A percentile compares a stretch with the other conserved stretches of the same genome.
phyloP scores from a whole-genome alignment of 2,329 filamentous ascomycete species.

The Ilyonectria sp. region DNA sequence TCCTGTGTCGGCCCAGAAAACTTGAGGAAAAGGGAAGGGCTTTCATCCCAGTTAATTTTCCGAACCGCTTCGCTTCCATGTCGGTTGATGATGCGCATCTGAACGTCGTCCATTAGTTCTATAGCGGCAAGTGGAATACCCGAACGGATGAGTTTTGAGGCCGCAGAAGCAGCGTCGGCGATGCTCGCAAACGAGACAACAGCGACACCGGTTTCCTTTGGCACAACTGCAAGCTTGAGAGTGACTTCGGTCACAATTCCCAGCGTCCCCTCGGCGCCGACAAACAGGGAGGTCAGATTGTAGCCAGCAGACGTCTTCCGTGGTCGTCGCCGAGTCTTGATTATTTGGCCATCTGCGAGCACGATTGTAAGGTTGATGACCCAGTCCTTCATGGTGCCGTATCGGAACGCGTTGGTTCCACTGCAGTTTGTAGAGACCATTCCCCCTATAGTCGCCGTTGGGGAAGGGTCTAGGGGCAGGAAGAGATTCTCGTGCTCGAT shows the following conservation, averaged over 20 bases:
- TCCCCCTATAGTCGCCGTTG: slow-evolving; percentile 87
- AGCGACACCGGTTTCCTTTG: slow-evolving; percentile 78
- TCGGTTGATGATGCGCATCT: slow-evolving; percentile 74
- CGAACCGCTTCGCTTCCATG: slow-evolving; percentile 65
- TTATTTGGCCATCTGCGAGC: slow-evolving; percentile 83
- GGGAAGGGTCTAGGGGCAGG: slow-evolving; percentile 88
- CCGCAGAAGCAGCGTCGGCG: slow-evolving; percentile 78
- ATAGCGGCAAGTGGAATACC: slow-evolving; percentile 84
- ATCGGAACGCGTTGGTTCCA: slow-evolving; percentile 87
- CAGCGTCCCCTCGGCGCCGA: slow-evolving; percentile 86
- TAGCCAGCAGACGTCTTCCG: slow-evolving; percentile 86
- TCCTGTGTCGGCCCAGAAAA: slow-evolving; percentile 65
- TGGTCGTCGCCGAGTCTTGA: slow-evolving; percentile 84
- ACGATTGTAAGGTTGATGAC: slow-evolving; percentile 86
- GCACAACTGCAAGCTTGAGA: slow-evolving; percentile 81
- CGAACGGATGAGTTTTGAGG: slow-evolving; percentile 78
- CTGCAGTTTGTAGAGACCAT: slow-evolving; percentile 78
- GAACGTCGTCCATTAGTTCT: slow-evolving; percentile 85
- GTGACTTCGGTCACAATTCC: slow-evolving; percentile 87
- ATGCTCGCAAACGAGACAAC: slow-evolving; percentile 67
- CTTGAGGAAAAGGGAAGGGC: slow-evolving; percentile 80
- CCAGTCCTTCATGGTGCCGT: slow-evolving; percentile 93
- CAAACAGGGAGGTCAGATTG: slow-evolving; percentile 83
- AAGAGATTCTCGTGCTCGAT: slow-evolving; percentile 79
- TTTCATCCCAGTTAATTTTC: slow-evolving; percentile 72